Percentiles rank a stretch among this genome's conserved stretches.
Conservation (phyloP, 2,329 filamentous ascomycete species). For the Sporothrix phasma region DNA sequence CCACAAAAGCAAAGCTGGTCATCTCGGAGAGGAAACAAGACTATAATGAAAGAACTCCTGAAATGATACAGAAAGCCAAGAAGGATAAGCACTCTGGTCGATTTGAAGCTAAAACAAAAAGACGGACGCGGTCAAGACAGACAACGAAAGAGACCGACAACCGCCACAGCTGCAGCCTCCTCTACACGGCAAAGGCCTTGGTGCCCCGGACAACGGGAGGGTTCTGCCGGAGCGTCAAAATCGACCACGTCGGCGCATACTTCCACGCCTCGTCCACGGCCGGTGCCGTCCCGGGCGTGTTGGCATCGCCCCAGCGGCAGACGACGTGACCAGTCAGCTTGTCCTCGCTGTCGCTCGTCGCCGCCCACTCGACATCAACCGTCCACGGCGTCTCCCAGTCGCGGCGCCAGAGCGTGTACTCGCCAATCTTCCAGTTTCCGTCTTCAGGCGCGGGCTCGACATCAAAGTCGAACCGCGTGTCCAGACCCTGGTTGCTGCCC, state of each 20-base stretch:
- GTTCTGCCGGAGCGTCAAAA: conserved; percentile 56
- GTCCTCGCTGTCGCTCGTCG: conserved; percentile 13
- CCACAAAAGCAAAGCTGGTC: too few species aligned
- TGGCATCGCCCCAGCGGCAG: conserved; percentile 85
- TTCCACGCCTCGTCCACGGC: conserved; percentile 70
- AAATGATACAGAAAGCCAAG: too few species aligned
- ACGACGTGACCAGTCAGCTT: conserved; percentile 54
- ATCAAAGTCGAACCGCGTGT: conserved; percentile 55
- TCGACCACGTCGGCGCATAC: conserved; percentile 72
- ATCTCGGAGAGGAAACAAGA: too few species aligned
- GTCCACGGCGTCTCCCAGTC: conserved; percentile 69
- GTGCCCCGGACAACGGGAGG: conserved; percentile 76
- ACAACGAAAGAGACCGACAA: too few species aligned
- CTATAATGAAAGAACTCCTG: too few species aligned
- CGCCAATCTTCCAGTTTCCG: conserved; percentile 42
- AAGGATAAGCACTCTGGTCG: too few species aligned
- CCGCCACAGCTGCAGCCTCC: too few species aligned
- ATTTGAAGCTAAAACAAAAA: too few species aligned
- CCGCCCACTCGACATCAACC: conserved; percentile 59
- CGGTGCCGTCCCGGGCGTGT: conserved; percentile 60
- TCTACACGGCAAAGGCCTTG: conserved; percentile 52
- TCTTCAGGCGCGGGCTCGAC: conserved; percentile 34
- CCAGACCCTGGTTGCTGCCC: conserved; percentile 43
- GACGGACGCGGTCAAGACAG: too few species aligned
- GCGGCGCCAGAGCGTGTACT: conserved; percentile 72